Evolutionary conservation across 2,329 filamentous ascomycete species (phyloP), one percentile per base, ranked within the genome.

Genomic region (Metarhizium album): DNA sequence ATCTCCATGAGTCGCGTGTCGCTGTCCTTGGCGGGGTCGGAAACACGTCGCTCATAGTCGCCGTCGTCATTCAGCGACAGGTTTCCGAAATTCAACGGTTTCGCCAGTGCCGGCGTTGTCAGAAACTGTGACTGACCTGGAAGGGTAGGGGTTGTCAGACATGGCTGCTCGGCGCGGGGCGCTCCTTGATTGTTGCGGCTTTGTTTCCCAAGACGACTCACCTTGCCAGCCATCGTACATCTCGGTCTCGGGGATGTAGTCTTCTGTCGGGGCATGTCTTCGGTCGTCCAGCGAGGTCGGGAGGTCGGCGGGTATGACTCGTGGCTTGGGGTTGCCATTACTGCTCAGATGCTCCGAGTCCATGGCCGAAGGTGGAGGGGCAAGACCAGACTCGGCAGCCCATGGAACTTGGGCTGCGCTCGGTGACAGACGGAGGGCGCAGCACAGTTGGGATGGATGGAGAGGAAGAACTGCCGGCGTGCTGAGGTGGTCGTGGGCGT

Each of bases 221-320:
- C 91, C 91, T 83, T 97, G 90, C 93, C 93, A 98, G 59, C 89
- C 93, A 78, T 98, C 93, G 67, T 97, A 98, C 73, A 96, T 89
- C 74, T 97, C 93, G 40, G 90, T 95, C 74, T 97, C 93, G 38
- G 77, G 76, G 51, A 86, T 78, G 56, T 83, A 79, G 55, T 64
- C 60, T 52, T 84, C 82, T 45, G 73, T 75, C 3, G 83, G 79
- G 33, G 86, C 78, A 61, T 76, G 76, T 59, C 84, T 80, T 54
- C 93, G 82, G 72, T 98, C 93, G 67, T 98, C 86, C 50, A 98
- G 79, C 13, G 90, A 95, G 58, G 80, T 93, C 11, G 93, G 93
- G 35, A 98, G 79, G 69, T 98, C 93, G 58, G 79, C 72, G 40
- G 93, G 93, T 47, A 97, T 80, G 54, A 65, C 58, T 53, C 71